These are phyloP conservation scores for Aphanoascus verrucosus DNA, from an alignment of 2,329 filamentous ascomycete genomes.

Conservation along the genomic window DNA sequence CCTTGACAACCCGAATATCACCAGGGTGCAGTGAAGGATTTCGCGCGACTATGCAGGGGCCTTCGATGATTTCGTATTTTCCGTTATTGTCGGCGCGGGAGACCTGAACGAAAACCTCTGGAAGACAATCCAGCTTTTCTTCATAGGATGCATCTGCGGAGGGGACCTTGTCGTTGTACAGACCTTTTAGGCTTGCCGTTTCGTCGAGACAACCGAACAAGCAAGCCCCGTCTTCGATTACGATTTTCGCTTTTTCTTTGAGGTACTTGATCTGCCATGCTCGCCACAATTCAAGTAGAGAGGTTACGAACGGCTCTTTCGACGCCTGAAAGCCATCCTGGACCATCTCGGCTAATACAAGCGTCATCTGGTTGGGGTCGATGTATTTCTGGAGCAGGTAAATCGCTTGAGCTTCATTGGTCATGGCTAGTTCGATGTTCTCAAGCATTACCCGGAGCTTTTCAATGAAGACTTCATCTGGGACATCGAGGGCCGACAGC, in stretches of 20 bases:
- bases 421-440: constrained; percentile 60
- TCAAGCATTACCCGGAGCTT: constrained; percentile 59
- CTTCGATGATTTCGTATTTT: constrained; percentile 56
- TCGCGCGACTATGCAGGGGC: constrained; percentile 71
- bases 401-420: constrained; percentile 52
- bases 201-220: constrained; percentile 85
- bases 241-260: constrained; percentile 84
- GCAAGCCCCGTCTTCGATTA: constrained; percentile 72
- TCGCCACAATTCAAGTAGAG: constrained; percentile 71
- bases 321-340: constrained; percentile 63
- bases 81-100: constrained; percentile 46
- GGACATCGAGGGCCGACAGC: constrained; percentile 66
- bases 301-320: constrained; percentile 70
- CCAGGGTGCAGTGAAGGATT: constrained; percentile 92
- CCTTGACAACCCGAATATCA: constrained; percentile 77
- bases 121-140: constrained; percentile 47
- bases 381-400: constrained; percentile 61
- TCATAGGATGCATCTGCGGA: constrained; percentile 22
- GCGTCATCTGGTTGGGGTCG: constrained; percentile 73
- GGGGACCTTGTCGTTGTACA: constrained; percentile 44
- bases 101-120: constrained; percentile 84
- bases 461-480: constrained; percentile 52
- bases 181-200: constrained; percentile 61
- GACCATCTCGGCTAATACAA: constrained; percentile 65
- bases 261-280: constrained; percentile 81